Evolutionary conservation across 2,329 filamentous ascomycete species (phyloP).

Genomic region (Epichloe festucae): DNA sequence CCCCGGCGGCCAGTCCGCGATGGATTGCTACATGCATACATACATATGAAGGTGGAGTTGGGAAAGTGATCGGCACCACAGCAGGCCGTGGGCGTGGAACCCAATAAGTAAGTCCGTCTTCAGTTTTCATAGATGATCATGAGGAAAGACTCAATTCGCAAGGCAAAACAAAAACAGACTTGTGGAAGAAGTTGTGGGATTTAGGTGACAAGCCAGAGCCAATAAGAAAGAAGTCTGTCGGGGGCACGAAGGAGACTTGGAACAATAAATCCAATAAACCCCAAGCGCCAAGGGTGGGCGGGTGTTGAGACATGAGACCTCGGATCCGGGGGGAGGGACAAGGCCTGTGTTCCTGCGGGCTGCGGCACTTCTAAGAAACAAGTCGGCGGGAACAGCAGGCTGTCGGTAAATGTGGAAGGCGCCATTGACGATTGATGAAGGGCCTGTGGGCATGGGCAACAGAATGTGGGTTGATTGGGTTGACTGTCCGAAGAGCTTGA

Average conservation of each 20-base stretch:
- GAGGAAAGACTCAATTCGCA: neutral
- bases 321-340: slow-evolving; percentile 1
- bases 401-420: too few species aligned
- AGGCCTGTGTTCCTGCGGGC: neutral
- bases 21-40: neutral
- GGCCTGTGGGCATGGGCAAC: too few species aligned
- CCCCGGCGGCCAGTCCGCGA: neutral
- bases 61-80: slow-evolving; percentile 1
- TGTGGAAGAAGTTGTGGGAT: slow-evolving; percentile 3
- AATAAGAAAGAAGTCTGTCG: slow-evolving; percentile 1
- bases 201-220: slow-evolving; percentile 4
- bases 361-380: neutral
- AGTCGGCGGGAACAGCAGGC: too few species aligned
- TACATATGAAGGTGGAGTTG: neutral
- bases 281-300: slow-evolving; percentile 2
- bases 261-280: neutral
- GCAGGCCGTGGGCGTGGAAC: neutral
- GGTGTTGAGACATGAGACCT: slow-evolving; percentile 2
- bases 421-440: too few species aligned
- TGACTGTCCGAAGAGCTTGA: too few species aligned
- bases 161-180: neutral
- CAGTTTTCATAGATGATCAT: neutral
- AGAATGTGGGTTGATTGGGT: too few species aligned
- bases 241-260: neutral
- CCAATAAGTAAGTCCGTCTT: neutral